Evolutionary conservation across 352 stramenopile species (phyloP).

Genomic region (Globisporangium acanthophoron): DNA sequence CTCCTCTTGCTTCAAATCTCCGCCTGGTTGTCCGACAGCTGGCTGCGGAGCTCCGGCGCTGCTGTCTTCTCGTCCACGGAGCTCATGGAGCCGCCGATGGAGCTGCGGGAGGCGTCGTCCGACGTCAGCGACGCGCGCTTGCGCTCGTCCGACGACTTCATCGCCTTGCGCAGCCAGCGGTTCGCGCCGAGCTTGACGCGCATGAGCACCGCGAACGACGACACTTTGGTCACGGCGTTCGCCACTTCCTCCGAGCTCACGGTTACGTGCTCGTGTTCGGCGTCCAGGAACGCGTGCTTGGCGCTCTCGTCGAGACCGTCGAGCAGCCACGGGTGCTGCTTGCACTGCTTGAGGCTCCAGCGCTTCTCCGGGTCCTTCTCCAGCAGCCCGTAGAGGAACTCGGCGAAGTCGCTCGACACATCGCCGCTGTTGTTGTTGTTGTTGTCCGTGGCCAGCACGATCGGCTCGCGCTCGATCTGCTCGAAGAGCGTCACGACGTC

Average conservation of each 20-base stretch:
- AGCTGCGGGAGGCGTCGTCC: constrained; percentile 13
- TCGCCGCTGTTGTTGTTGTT: constrained; percentile 17
- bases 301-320: constrained; percentile 36
- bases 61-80: constrained; percentile 16
- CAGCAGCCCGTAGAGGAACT: constrained; percentile 60
- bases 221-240: constrained; percentile 68
- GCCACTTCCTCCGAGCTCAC: constrained; percentile 56
- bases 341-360: constrained; percentile 63
- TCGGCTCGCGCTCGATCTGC: constrained; percentile 61
- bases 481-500: constrained; percentile 83
- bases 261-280: constrained; percentile 43
- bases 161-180: constrained; percentile 73
- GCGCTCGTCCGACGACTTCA: constrained; percentile 48
- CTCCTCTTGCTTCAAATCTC: constrained; percentile 29
- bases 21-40: constrained; percentile 27
- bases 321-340: constrained; percentile 64
- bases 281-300: constrained; percentile 40
- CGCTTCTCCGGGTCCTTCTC: constrained; percentile 69
- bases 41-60: not conserved
- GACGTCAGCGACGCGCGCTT: constrained; percentile 23
- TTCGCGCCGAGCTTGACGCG: constrained; percentile 74
- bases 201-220: constrained; percentile 65
- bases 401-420: constrained; percentile 30
- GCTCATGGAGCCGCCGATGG: constrained; percentile 7
- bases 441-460: constrained; percentile 26